Percentiles rank a stretch among this genome's conserved stretches.
Evolutionary conservation across 2,329 filamentous ascomycete species (phyloP).

Genomic region (Immersiporthe knoxdaviesiana): DNA sequence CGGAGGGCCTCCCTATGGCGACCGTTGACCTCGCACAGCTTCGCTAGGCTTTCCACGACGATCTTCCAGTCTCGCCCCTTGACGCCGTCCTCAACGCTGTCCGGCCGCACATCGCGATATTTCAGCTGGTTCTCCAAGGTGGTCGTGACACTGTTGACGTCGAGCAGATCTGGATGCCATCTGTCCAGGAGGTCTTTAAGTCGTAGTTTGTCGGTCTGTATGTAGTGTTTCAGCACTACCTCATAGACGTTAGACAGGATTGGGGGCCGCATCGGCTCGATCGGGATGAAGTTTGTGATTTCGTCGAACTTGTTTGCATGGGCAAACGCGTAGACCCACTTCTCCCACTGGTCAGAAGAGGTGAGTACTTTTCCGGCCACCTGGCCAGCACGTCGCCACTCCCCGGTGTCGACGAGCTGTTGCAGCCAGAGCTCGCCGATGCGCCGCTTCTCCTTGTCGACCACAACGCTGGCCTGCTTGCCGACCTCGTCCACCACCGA

Average conservation of each 20-base stretch:
- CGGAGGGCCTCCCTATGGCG: conserved; percentile 82
- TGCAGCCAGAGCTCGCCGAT: conserved; percentile 94
- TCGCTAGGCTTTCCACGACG: conserved; percentile 83
- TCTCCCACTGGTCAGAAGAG: conserved; percentile 84
- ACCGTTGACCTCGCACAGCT: conserved; percentile 80
- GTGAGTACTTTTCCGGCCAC: conserved; percentile 82
- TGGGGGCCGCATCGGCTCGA: conserved; percentile 74
- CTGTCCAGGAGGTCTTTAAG: conserved; percentile 79
- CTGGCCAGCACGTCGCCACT: conserved; percentile 79
- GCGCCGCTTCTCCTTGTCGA: conserved; percentile 84
- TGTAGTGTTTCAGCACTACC: conserved; percentile 85
- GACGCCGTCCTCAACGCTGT: conserved; percentile 74
- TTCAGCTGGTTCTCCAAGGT: conserved; percentile 82
- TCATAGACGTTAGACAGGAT: conserved; percentile 86
- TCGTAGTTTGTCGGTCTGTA: conserved; percentile 72
- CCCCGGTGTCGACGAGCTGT: conserved; percentile 72
- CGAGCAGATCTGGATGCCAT: conserved; percentile 86
- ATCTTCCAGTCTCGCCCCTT: conserved; percentile 83
- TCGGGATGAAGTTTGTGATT: conserved; percentile 82
- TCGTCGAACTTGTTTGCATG: conserved; percentile 86
- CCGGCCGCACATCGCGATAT: conserved; percentile 73
- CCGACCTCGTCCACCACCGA: conserved; percentile 66
- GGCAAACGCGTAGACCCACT: conserved; percentile 93
- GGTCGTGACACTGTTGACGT: conserved; percentile 74
- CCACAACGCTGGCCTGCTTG: conserved; percentile 62